Conservation (phyloP, 2,329 filamentous ascomycete genomes). For the Pestalotiopsis sp. region DNA sequence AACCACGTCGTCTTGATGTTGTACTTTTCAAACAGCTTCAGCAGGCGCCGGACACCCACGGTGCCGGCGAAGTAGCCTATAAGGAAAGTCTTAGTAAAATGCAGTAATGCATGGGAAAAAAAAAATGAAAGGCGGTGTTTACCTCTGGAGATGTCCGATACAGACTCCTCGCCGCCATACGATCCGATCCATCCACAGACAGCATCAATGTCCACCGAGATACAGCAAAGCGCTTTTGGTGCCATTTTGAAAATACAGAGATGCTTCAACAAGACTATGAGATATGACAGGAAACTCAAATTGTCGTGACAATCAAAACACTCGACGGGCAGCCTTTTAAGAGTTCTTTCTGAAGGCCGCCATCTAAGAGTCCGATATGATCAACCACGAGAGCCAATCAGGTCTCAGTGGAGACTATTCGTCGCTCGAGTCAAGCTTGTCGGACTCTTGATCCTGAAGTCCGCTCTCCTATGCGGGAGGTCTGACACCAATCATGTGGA, state of each 20-base stretch:
- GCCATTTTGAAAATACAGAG: neutral
- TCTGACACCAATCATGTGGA: too few species aligned
- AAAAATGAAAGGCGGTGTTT: neutral
- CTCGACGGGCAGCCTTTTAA: too few species aligned
- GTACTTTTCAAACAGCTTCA: slow-evolving; percentile 59
- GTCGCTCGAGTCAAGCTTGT: too few species aligned
- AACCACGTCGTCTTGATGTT: slow-evolving; percentile 58
- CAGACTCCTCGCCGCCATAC: slow-evolving; percentile 75
- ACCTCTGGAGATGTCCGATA: slow-evolving; percentile 74
- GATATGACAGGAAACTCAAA: neutral
- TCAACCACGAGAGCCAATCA: too few species aligned
- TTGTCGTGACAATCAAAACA: neutral
- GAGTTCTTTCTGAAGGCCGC: too few species aligned
- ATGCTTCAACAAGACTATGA: too few species aligned
- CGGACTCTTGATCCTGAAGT: too few species aligned
- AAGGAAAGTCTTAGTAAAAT: neutral
- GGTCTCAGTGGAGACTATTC: too few species aligned
- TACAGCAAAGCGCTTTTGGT: neutral
- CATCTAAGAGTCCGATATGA: too few species aligned
- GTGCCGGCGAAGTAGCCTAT: slow-evolving; percentile 66
- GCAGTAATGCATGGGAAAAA: neutral
- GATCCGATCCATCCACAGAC: slow-evolving; percentile 74
- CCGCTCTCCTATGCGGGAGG: too few species aligned
- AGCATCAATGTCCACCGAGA: slow-evolving; percentile 73
- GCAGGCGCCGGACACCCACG: slow-evolving; percentile 64